Percentiles rank a stretch among this genome's conserved stretches.
Evolutionary conservation across 768 basidiomycete genomes (phyloP).

Genomic region (Porpolomopsis calyptriformis): DNA sequence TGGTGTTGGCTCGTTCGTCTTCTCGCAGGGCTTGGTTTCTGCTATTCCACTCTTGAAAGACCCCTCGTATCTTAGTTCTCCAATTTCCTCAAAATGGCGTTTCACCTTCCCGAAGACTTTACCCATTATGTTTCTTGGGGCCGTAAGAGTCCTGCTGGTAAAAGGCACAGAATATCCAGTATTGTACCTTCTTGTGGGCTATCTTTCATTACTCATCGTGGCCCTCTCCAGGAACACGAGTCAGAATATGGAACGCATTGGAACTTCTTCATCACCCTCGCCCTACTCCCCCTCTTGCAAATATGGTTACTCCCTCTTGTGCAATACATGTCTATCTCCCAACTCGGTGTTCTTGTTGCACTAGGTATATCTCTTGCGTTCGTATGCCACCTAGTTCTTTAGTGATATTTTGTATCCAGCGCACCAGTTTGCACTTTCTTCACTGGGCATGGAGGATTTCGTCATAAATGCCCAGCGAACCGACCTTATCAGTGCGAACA

Average conservation of each 20-base stretch:
- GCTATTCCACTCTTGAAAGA: constrained; percentile 69
- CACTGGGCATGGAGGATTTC: constrained; percentile 46
- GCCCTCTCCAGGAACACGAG: constrained; percentile 61
- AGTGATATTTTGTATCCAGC: constrained; percentile 28
- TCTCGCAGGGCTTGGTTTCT: constrained; percentile 90
- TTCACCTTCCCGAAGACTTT: constrained; percentile 43
- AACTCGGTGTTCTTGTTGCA: constrained; percentile 53
- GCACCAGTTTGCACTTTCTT: constrained; percentile 59
- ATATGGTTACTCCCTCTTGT: constrained; percentile 61
- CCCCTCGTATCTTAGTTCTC: constrained; percentile 38
- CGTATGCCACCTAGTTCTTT: background rate
- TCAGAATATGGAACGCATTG: constrained; percentile 96
- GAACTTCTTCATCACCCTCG: constrained; percentile 97
- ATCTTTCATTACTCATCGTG: background rate
- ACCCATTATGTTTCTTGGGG: constrained; percentile 62
- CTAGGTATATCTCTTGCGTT: constrained; percentile 30
- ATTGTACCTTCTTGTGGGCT: constrained; percentile 1
- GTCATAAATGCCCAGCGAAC: constrained; percentile 55
- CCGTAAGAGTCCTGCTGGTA: constrained; percentile 72
- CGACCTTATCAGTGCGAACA: constrained; percentile 67
- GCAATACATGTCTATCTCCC: constrained; percentile 39
- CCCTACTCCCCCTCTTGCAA: constrained; percentile 64
- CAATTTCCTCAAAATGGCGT: constrained; percentile 41
- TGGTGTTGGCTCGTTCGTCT: constrained; percentile 95
- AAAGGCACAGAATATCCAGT: constrained; percentile 95